Evolutionary conservation across 2,329 filamentous ascomycete species (phyloP).

Genomic region (Colletotrichum scovillei): DNA sequence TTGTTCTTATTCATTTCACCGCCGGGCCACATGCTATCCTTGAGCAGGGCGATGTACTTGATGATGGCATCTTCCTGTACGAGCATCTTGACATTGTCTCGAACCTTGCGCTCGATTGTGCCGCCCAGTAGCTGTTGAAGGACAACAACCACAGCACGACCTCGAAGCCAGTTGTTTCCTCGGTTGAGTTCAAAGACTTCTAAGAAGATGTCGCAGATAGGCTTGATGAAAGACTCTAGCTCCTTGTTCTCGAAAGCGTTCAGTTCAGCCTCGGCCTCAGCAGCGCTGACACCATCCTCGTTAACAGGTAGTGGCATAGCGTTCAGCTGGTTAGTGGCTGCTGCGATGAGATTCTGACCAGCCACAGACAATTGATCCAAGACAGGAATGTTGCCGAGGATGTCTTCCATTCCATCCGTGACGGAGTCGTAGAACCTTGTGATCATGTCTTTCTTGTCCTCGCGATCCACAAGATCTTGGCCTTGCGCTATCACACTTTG

Average conservation of each 20-base stretch:
- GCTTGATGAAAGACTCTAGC: conserved; percentile 95
- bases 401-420: conserved; percentile 97
- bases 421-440: conserved; percentile 96
- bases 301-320: conserved; percentile 63
- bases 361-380: conserved; percentile 93
- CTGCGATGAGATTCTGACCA: conserved; percentile 89
- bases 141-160: conserved; percentile 94
- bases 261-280: conserved; percentile 92
- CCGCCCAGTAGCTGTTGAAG: conserved; percentile 95
- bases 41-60: conserved; percentile 79
- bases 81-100: conserved; percentile 81
- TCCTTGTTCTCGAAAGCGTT: conserved; percentile 93
- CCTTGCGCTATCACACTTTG: conserved; percentile 81
- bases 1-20: conserved; percentile 64
- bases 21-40: conserved; percentile 84
- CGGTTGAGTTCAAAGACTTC: conserved; percentile 95
- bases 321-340: conserved; percentile 74
- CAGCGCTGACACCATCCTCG: conserved; percentile 63
- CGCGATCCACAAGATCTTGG: conserved; percentile 65
- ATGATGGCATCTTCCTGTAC: conserved; percentile 83
- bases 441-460: conserved; percentile 87
- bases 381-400: conserved; percentile 94
- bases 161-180: conserved; percentile 97
- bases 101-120: conserved; percentile 94
- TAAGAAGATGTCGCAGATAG: conserved; percentile 96